Percentiles rank a stretch among this genome's conserved stretches.
Evolutionary conservation across 2,329 filamentous ascomycete species (phyloP).

Genomic region (Graphilbum sp.): DNA sequence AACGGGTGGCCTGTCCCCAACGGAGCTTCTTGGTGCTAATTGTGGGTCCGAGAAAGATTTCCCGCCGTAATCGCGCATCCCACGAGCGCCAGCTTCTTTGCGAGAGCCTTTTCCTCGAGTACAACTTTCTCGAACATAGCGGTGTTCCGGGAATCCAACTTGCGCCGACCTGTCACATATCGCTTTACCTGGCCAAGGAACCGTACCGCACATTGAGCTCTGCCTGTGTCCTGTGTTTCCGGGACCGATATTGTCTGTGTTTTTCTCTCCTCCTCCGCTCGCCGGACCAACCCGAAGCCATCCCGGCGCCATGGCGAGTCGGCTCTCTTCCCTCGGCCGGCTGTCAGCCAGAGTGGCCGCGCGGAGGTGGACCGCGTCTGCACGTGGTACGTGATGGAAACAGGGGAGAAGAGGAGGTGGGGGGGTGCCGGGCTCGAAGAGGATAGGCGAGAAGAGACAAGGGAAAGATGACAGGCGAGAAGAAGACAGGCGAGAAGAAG

Average conservation of each 20-base stretch:
- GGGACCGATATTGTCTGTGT: too few relatives aligned
- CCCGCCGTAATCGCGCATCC: background rate
- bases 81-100: background rate
- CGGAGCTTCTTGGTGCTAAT: slow-evolving; percentile 2
- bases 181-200: too few relatives aligned
- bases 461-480: background rate
- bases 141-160: too few relatives aligned
- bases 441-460: background rate
- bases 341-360: slow-evolving; percentile 11
- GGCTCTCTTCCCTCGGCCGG: slow-evolving; percentile 9
- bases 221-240: too few relatives aligned
- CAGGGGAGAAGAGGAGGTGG: background rate
- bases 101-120: background rate
- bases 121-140: background rate
- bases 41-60: too few relatives aligned
- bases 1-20: background rate
- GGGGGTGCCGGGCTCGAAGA: background rate
- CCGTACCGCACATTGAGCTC: too few relatives aligned
- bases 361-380: slow-evolving; percentile 4
- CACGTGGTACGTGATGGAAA: slow-evolving; percentile 5
- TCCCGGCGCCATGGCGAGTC: slow-evolving; percentile 5
- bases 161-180: too few relatives aligned
- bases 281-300: background rate
- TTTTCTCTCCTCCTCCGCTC: background rate
- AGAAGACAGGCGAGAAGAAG: background rate